A percentile compares a stretch with the other conserved stretches of the same genome.
Conservation (phyloP, 2,329 filamentous ascomycete species). For the Penicillium rolfsii region DNA sequence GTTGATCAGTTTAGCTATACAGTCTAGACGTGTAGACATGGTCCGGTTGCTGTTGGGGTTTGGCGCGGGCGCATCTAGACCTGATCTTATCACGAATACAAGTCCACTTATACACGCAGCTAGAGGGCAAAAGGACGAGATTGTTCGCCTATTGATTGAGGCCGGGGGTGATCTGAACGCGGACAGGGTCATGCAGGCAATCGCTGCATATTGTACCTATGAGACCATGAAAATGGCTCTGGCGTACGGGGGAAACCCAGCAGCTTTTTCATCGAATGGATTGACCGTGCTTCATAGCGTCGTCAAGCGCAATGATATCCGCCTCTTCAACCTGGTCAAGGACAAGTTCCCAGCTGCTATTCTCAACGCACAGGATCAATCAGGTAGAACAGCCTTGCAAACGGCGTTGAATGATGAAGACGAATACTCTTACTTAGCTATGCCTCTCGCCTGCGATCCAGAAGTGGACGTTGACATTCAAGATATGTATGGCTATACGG, state of each 20-base stretch:
- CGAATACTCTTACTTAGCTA: not conserved
- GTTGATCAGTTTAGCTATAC: constrained; percentile 10
- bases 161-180: not conserved
- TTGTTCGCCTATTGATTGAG: not conserved
- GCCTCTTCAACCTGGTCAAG: not conserved
- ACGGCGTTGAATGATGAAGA: not conserved
- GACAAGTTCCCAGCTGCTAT: not conserved
- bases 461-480: constrained; percentile 6
- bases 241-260: not conserved
- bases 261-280: not conserved
- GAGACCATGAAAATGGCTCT: constrained; percentile 1
- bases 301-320: not conserved
- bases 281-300: constrained; percentile 4
- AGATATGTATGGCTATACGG: constrained; percentile 9
- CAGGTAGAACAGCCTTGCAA: constrained; percentile 11
- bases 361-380: not conserved
- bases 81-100: not conserved
- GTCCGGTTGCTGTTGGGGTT: constrained; percentile 10
- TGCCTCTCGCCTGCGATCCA: not conserved
- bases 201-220: not conserved
- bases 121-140: not conserved
- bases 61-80: constrained; percentile 10
- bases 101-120: constrained; percentile 4
- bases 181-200: not conserved
- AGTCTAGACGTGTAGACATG: constrained; percentile 5